Evolutionary conservation across 2,329 filamentous ascomycete species (phyloP).

Genomic region (Aspergillus candidus): DNA sequence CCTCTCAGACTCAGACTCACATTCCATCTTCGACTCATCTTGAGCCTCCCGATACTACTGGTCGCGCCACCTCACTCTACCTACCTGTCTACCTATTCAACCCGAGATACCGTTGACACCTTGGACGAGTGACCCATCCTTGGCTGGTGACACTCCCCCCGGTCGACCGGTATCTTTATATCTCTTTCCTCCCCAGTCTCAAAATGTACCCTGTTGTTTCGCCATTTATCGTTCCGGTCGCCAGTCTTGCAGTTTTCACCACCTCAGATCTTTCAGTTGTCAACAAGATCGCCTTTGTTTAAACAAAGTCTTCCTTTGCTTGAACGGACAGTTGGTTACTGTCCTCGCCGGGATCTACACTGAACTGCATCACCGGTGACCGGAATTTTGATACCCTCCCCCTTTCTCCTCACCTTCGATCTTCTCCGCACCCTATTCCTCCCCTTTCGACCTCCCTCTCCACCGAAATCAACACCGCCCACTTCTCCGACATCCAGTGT

Average conservation of each 20-base stretch:
- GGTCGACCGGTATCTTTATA: conserved; percentile 23
- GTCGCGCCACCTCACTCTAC: conserved; percentile 10
- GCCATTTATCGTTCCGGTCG: conserved; percentile 31
- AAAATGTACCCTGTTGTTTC: conserved; percentile 38
- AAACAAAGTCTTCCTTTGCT: conserved; percentile 5
- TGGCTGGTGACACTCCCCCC: conserved; percentile 29
- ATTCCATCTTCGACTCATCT: too few species aligned
- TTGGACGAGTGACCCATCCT: conserved; percentile 21
- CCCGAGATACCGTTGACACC: conserved; percentile 22
- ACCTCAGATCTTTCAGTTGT: conserved; percentile 28
- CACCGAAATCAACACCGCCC: conserved; percentile 4
- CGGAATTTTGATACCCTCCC: conserved; percentile 17
- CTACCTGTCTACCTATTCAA: conserved; percentile 5
- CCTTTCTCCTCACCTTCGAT: conserved; percentile 7
- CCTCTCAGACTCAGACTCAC: background rate
- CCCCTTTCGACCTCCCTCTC: conserved; percentile 4
- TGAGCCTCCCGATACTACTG: background rate
- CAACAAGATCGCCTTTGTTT: conserved; percentile 23
- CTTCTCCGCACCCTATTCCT: conserved; percentile 3
- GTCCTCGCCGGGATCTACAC: conserved; percentile 18
- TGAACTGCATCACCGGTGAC: conserved; percentile 21
- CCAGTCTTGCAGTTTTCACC: conserved; percentile 28
- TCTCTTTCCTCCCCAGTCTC: conserved; percentile 19
- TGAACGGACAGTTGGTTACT: background rate
- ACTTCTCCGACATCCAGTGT: conserved; percentile 13